Evolutionary conservation across 2,329 filamentous ascomycete genomes (phyloP).

Genomic region (Pseudocercospora fijiensis): DNA sequence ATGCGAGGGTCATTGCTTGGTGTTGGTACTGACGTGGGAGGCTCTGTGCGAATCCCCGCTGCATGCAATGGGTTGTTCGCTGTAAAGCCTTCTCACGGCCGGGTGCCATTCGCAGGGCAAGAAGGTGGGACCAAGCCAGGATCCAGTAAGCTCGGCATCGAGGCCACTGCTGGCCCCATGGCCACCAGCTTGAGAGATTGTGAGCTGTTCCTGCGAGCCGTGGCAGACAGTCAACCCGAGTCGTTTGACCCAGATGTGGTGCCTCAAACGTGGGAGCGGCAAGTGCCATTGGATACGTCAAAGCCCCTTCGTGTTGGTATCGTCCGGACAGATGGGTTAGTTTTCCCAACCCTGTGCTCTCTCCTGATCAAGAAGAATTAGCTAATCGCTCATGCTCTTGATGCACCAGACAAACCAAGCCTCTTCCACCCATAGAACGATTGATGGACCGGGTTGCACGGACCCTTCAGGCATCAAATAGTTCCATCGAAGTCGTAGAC

Average conservation of each 20-base stretch:
- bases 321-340: constrained; percentile 48
- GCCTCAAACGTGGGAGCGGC: constrained; percentile 41
- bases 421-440: constrained; percentile 52
- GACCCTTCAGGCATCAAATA: constrained; percentile 38
- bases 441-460: constrained; percentile 49
- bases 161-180: constrained; percentile 49
- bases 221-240: constrained; percentile 56
- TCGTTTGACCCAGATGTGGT: constrained; percentile 47
- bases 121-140: constrained; percentile 50
- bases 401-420: constrained; percentile 42
- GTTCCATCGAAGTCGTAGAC: constrained; percentile 57
- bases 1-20: constrained; percentile 52
- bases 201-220: constrained; percentile 55
- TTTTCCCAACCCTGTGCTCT: not conserved
- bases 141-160: constrained; percentile 47
- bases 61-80: constrained; percentile 53
- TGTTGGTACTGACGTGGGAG: constrained; percentile 56
- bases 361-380: not conserved
- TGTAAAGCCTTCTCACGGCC: constrained; percentile 46
- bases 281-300: constrained; percentile 26
- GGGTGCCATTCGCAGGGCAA: constrained; percentile 56
- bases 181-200: constrained; percentile 52
- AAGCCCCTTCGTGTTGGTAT: constrained; percentile 48
- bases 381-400: not conserved
- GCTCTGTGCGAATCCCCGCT: constrained; percentile 50